phyloP scores from a whole-genome alignment of 495 filamentous ascomycete genomes.

The Cryomyces antarcticus region DNA sequence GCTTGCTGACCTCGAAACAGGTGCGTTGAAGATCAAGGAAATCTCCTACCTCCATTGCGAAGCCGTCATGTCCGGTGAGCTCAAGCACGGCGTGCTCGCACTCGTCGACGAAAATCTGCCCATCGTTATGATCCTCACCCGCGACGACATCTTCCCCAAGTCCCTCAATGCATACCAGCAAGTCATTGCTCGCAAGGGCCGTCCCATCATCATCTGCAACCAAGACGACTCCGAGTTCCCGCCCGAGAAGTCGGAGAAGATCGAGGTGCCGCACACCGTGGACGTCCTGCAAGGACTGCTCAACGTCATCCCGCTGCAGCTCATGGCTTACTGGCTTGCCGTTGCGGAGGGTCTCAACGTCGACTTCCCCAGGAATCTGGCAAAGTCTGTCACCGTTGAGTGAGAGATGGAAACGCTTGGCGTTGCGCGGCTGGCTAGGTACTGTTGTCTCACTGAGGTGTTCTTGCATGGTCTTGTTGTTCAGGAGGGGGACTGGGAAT shows the following conservation, averaged over 20 bases:
- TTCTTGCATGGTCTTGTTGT: no score
- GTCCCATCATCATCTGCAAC: constrained; percentile 98
- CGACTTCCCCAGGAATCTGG: constrained; percentile 92
- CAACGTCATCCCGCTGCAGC: constrained; percentile 92
- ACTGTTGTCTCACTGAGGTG: no score
- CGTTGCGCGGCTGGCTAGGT: no score
- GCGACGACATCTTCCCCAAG: constrained; percentile 88
- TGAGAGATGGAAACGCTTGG: constrained; percentile 20
- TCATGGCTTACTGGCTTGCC: constrained; percentile 96
- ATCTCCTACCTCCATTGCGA: constrained; percentile 99
- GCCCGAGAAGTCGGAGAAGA: constrained; percentile 73
- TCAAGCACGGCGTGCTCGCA: constrained; percentile 95
- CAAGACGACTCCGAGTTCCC: constrained; percentile 74
- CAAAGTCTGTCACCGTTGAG: constrained; percentile 97
- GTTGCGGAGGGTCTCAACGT: constrained; percentile 91
- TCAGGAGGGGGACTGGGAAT: no score
- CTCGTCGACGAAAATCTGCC: constrained; percentile 94
- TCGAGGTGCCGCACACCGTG: constrained; percentile 89
- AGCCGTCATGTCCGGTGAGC: constrained; percentile 97
- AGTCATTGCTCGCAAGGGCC: constrained; percentile 83
- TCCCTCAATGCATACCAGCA: constrained; percentile 98
- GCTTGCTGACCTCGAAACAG: constrained; percentile 17
- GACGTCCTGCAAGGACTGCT: constrained; percentile 89
- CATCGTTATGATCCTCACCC: constrained; percentile 98
- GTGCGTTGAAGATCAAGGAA: constrained; percentile 96